phyloP scores from a whole-genome alignment of 106 monocot genomes.

The Xerophyta viscosa region DNA sequence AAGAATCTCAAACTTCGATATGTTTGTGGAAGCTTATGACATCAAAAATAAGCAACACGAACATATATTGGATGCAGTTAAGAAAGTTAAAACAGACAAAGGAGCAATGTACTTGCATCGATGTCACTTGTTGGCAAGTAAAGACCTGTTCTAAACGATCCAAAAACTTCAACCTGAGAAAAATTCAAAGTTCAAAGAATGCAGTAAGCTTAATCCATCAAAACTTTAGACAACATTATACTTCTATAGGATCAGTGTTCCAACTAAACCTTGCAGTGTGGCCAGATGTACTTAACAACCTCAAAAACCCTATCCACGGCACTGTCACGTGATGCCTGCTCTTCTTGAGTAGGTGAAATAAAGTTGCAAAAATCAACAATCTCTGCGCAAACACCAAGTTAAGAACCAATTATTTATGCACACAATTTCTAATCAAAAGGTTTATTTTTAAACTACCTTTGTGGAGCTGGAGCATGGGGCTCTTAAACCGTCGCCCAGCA shows the following conservation, averaged over 20 bases:
- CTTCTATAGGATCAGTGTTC: no score
- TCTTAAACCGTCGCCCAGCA: slow-evolving; percentile 40
- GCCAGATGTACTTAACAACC: slow-evolving; percentile 91
- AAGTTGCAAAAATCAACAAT: slow-evolving; percentile 89
- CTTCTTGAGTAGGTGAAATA: slow-evolving; percentile 77
- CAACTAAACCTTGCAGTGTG: slow-evolving; percentile 63
- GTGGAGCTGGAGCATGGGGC: slow-evolving; percentile 80
- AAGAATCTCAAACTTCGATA: no score
- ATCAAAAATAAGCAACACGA: no score
- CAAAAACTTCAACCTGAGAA: slow-evolving; percentile 83
- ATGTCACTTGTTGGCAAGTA: slow-evolving; percentile 91
- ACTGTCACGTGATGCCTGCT: slow-evolving; percentile 60
- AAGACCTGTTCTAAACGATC: slow-evolving; percentile 88
- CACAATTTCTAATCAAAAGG: neutral
- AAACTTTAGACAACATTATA: no score
- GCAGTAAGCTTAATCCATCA: no score
- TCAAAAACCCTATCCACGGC: slow-evolving; percentile 66
- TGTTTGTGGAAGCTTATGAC: no score
- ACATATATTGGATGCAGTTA: neutral
- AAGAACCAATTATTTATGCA: neutral
- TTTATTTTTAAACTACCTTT: slow-evolving; percentile 22
- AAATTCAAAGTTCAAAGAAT: no score
- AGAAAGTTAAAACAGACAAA: neutral
- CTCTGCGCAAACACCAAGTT: slow-evolving; percentile 32
- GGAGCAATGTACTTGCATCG: slow-evolving; percentile 54